Percentiles rank a stretch among this genome's conserved stretches.
phyloP scores from a whole-genome alignment of 192 early-diverging fungal species.

The Helicostylum pulchrum region DNA sequence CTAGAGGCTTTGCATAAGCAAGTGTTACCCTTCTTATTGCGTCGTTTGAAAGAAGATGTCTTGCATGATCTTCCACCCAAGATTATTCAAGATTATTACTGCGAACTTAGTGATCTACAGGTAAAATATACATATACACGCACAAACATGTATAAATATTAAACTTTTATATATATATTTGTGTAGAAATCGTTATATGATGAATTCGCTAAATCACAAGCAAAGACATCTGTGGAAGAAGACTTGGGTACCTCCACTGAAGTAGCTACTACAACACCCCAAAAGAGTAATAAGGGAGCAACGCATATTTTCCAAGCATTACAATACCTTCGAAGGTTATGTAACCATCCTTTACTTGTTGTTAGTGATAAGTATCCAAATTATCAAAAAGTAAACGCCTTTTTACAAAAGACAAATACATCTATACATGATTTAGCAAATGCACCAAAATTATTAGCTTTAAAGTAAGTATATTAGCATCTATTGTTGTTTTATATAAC shows the following conservation, averaged over 20 bases:
- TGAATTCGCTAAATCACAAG: conserved; percentile 79
- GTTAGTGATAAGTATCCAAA: conserved; percentile 87
- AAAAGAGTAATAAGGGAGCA: conserved; percentile 34
- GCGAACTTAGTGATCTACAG: conserved; percentile 89
- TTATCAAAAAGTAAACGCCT: conserved; percentile 61
- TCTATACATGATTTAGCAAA: conserved; percentile 69
- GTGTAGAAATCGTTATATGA: conserved; percentile 80
- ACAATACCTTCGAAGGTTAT: conserved; percentile 92
- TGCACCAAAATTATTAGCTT: conserved; percentile 89
- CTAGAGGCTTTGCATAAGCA: conserved; percentile 94
- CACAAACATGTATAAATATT: neutral
- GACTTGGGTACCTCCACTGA: conserved; percentile 38
- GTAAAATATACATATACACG: conserved; percentile 14
- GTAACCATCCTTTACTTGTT: conserved; percentile 93
- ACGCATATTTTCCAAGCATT: conserved; percentile 97
- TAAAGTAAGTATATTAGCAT: conserved; percentile 53
- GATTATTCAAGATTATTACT: conserved; percentile 99
- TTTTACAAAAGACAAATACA: conserved; percentile 53
- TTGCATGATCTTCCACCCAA: conserved; percentile 95
- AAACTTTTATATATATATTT: neutral
- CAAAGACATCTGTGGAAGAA: conserved; percentile 46
- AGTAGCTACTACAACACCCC: neutral
- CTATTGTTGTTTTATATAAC: conserved; percentile 7
- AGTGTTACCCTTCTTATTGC: conserved; percentile 91
- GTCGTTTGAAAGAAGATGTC: conserved; percentile 98